These are phyloP conservation scores for Remersonia thermophila DNA, from an alignment of 2,329 filamentous ascomycete genomes.

Conservation along the genomic window DNA sequence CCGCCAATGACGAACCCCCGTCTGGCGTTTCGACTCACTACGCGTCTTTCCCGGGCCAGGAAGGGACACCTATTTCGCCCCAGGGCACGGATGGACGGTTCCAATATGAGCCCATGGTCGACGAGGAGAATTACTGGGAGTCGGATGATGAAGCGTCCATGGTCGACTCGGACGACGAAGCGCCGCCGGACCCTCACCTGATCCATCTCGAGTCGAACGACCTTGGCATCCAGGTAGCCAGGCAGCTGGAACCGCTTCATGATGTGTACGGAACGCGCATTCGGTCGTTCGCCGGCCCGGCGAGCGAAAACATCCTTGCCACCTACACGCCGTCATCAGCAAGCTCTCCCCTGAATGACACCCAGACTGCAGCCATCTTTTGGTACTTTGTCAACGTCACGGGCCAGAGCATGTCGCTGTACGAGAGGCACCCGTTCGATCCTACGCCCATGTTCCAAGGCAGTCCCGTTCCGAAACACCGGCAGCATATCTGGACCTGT, in stretches of 20 bases:
- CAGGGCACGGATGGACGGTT: not conserved
- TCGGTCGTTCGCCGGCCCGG: conserved; percentile 37
- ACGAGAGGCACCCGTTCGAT: conserved; percentile 70
- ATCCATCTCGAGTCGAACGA: conserved; percentile 27
- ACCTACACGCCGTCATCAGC: conserved; percentile 54
- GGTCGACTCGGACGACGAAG: conserved; percentile 48
- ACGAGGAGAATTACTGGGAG: conserved; percentile 33
- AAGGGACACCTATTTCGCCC: not conserved
- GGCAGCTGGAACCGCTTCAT: conserved; percentile 24
- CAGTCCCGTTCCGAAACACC: conserved; percentile 45
- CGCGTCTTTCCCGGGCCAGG: not conserved
- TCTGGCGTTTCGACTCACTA: not conserved
- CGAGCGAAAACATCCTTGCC: conserved; percentile 40
- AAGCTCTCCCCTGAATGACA: conserved; percentile 65
- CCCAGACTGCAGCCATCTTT: conserved; percentile 70
- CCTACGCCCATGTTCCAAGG: conserved; percentile 54
- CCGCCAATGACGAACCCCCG: not conserved
- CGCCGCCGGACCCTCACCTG: conserved; percentile 27
- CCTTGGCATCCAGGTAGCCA: conserved; percentile 28
- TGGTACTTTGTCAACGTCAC: conserved; percentile 87
- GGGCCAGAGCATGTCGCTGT: conserved; percentile 73
- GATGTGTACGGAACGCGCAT: conserved; percentile 34
- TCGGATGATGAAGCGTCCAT: conserved; percentile 51
- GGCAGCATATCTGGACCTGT: conserved; percentile 56
- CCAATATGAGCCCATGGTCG: conserved; percentile 6